Percentiles rank a stretch among this genome's conserved stretches.
phyloP scores from a whole-genome alignment of 495 filamentous ascomycete species.

The Hypoxylon fuscum region DNA sequence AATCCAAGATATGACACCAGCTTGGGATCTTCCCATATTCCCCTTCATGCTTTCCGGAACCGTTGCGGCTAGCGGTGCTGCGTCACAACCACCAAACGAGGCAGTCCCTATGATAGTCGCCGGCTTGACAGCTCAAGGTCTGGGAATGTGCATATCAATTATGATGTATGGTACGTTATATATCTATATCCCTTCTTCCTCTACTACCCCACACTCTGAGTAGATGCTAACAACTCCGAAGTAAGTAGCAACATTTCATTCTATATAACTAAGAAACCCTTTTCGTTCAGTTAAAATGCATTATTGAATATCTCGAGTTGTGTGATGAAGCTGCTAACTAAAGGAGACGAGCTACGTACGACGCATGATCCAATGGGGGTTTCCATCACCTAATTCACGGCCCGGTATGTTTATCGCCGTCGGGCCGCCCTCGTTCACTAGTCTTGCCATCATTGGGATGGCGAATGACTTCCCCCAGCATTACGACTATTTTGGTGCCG shows the following conservation, averaged over 20 bases:
- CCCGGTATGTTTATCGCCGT: conserved; percentile 79
- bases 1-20: conserved; percentile 57
- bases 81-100: conserved; percentile 51
- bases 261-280: background rate
- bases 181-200: background rate
- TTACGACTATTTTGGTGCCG: conserved; percentile 36
- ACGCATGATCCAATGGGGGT: conserved; percentile 67
- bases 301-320: background rate
- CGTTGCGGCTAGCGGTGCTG: conserved; percentile 53
- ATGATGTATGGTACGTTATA: conserved; percentile 55
- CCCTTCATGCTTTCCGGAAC: conserved; percentile 64
- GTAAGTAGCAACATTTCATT: conserved; percentile 33
- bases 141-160: conserved; percentile 59
- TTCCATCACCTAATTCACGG: conserved; percentile 57
- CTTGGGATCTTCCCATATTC: conserved; percentile 66
- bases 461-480: conserved; percentile 54
- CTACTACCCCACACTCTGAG: background rate
- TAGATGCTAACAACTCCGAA: conserved; percentile 10
- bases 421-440: conserved; percentile 73
- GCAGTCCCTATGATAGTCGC: conserved; percentile 59
- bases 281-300: background rate
- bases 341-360: conserved; percentile 60
- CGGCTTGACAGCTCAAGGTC: conserved; percentile 61
- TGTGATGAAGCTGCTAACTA: conserved; percentile 10
- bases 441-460: conserved; percentile 73